Evolutionary conservation across 768 basidiomycete species (phyloP), one percentile per base, ranked within the genome.

Genomic region (Suillus discolor): DNA sequence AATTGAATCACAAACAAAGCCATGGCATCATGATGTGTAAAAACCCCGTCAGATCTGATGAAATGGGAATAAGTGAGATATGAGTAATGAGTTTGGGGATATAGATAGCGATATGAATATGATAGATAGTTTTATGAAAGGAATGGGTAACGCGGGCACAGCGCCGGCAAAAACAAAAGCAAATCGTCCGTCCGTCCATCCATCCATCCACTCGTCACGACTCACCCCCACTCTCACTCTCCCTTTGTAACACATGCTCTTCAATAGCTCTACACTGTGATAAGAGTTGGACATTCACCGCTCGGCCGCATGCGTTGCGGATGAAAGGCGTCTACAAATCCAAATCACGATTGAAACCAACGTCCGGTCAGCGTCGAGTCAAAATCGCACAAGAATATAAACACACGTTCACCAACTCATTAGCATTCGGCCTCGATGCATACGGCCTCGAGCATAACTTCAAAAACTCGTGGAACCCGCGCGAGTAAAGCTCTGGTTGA

Each of bases 391-490:
- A 15, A 51, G 23, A 25, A 13, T 25, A 51, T 2, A 51, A 0
- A 74, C 86, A 18, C 62, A 92, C 92, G 75, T 87, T 85, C 16
- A 85, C 73, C 54, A 93, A 72, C 39, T 87, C 87, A 31, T 71
- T 78, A 15, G 91, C 82, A 65, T 77, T 74, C n/a, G 89, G 89
- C 62, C 92, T 80, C 44, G 77, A 77, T 4, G 77, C 74, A 39
- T 84, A 82, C 18, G 89, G 87, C 55, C 89, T 82, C 11, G 89
- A 90, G 71, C 91, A 93, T 61, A 84, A 73, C 45, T 78, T 80
- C 69, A 94, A 75, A 75, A 94, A 93, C 28, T 91, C 89, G 71
- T 90, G 90, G 72, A 93, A 90, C 42, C 83, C 79, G 55, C 85
- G 85, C 59, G 90, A 89, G 71, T 84, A 91, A 12, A 85, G 75